These are phyloP conservation scores for Vitis hybrid DNA, from an alignment of 177 flowering plant genomes.

Conservation along the genomic window DNA sequence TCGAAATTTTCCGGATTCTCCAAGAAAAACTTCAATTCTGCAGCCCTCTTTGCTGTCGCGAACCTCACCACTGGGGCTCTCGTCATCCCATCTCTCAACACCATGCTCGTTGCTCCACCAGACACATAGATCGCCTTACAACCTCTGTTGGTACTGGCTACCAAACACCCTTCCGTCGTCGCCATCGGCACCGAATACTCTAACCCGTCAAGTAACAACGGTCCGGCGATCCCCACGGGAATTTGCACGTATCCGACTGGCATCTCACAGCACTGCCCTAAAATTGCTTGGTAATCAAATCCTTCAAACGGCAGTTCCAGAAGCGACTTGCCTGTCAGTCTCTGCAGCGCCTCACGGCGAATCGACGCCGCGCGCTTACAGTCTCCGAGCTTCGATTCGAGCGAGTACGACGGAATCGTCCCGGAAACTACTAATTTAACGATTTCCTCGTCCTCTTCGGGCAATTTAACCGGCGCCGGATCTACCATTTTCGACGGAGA, in stretches of 20 bases:
- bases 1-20: slow-evolving; percentile 73
- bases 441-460: slow-evolving; percentile 63
- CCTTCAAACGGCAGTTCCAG: slow-evolving; percentile 71
- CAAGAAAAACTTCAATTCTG: slow-evolving; percentile 66
- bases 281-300: slow-evolving; percentile 77
- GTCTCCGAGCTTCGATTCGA: slow-evolving; percentile 77
- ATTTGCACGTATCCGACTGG: slow-evolving; percentile 88
- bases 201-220: slow-evolving; percentile 68
- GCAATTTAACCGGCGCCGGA: slow-evolving; percentile 9
- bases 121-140: slow-evolving; percentile 78
- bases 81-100: slow-evolving; percentile 77
- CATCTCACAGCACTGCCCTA: slow-evolving; percentile 96
- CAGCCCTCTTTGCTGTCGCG: slow-evolving; percentile 57
- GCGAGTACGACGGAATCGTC: slow-evolving; percentile 58
- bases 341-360: slow-evolving; percentile 73
- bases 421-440: slow-evolving; percentile 60
- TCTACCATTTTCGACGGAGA: slow-evolving; percentile 13
- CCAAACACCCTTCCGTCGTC: slow-evolving; percentile 90
- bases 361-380: slow-evolving; percentile 67
- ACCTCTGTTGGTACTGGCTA: slow-evolving; percentile 89
- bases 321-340: slow-evolving; percentile 55
- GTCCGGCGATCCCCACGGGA: slow-evolving; percentile 93
- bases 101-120: slow-evolving; percentile 66
- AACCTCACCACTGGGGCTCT: slow-evolving; percentile 88
- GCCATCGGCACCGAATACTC: slow-evolving; percentile 91